Conservation (phyloP, 78 protist species). For the Polysphondylium violaceum region DNA sequence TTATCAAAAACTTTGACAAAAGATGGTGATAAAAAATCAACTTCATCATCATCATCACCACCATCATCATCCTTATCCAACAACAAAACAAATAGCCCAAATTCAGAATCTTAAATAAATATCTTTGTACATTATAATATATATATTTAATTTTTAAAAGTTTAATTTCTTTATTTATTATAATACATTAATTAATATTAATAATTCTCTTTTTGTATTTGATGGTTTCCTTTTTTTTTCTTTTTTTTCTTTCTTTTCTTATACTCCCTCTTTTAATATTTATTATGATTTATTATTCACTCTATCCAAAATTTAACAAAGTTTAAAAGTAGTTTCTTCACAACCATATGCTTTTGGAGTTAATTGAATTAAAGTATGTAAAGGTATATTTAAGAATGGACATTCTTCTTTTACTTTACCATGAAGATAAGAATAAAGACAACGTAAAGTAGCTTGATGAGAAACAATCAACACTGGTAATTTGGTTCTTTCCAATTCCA, state of each 20-base stretch:
- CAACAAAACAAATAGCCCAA: too few relatives aligned
- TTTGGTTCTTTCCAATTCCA: slow-evolving; percentile 91
- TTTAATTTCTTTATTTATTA: background rate
- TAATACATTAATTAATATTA: background rate
- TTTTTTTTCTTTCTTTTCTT: background rate
- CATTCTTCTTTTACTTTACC: slow-evolving; percentile 81
- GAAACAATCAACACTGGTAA: slow-evolving; percentile 86
- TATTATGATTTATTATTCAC: too few relatives aligned
- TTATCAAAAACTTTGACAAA: too few relatives aligned
- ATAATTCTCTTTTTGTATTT: background rate
- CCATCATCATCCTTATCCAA: too few relatives aligned
- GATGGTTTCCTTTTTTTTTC: background rate
- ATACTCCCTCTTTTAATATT: background rate
- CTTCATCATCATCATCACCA: too few relatives aligned
- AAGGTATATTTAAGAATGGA: slow-evolving; percentile 83
- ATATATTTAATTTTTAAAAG: background rate
- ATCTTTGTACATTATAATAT: background rate
- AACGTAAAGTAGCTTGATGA: slow-evolving; percentile 95
- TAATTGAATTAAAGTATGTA: slow-evolving; percentile 90
- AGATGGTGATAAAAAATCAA: too few relatives aligned
- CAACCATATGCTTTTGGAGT: slow-evolving; percentile 85
- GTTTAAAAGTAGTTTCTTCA: slow-evolving; percentile 76
- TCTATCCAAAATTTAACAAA: too few relatives aligned
- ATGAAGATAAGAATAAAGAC: slow-evolving; percentile 87
- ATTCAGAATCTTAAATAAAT: too few relatives aligned